phyloP scores from a whole-genome alignment of 2,329 filamentous ascomycete species.

The Teratosphaeriaceae sp. region DNA sequence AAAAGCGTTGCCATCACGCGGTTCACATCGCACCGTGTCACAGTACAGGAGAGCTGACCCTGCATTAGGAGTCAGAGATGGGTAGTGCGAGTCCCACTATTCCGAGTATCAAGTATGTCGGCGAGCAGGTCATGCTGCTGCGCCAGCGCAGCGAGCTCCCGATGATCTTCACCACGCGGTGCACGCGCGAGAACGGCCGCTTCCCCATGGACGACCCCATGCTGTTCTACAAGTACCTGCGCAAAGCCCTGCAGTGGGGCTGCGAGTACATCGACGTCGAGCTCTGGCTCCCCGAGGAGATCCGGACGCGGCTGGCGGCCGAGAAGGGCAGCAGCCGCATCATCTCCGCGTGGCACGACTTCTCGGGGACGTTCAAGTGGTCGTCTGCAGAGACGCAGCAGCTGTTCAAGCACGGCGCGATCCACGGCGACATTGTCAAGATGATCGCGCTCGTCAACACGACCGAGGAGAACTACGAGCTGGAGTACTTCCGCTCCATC shows the following conservation, averaged over 20 bases:
- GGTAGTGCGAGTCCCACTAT: slow-evolving; percentile 32
- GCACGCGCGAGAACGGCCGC: slow-evolving; percentile 72
- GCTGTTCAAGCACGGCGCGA: slow-evolving; percentile 64
- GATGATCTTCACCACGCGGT: slow-evolving; percentile 84
- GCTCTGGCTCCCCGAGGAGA: slow-evolving; percentile 74
- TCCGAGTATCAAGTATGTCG: slow-evolving; percentile 76
- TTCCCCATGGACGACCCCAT: slow-evolving; percentile 77
- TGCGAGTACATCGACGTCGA: slow-evolving; percentile 88
- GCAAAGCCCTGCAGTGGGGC: slow-evolving; percentile 79
- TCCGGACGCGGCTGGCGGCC: slow-evolving; percentile 61
- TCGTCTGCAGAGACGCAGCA: slow-evolving; percentile 64
- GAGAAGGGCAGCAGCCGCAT: slow-evolving; percentile 72
- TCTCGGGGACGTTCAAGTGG: slow-evolving; percentile 79
- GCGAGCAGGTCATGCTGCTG: slow-evolving; percentile 77
- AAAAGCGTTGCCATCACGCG: too few relatives aligned
- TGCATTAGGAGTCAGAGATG: neutral
- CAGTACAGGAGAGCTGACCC: too few relatives aligned
- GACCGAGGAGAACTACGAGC: slow-evolving; percentile 80
- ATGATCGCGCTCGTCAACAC: slow-evolving; percentile 82
- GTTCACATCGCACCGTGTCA: too few relatives aligned
- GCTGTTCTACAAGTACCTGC: slow-evolving; percentile 73
- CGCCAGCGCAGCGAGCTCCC: slow-evolving; percentile 78
- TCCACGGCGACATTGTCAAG: slow-evolving; percentile 79
- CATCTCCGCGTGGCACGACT: slow-evolving; percentile 89
- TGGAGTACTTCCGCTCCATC: slow-evolving; percentile 79